Base-by-base conservation (phyloP, 192 early-diverging fungal species). In the Jimgerdemannia lactiflua region DNA sequence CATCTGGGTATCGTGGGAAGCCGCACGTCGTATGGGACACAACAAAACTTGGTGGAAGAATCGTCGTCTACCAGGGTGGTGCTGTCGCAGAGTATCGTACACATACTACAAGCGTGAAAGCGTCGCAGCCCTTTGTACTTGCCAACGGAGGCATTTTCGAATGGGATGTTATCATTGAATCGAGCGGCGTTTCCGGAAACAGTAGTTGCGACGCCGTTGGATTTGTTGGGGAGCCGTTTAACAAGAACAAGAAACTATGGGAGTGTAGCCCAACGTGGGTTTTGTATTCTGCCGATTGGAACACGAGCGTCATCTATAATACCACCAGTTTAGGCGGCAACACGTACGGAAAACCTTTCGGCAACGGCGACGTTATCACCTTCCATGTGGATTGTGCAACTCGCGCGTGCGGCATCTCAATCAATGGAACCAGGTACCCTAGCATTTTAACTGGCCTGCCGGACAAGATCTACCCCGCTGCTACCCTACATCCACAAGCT, bases 391-490 rank as follows among this genome's bases (percentile, higher is more conserved):
- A 76, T n/a, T 65, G 70, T 64, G 42, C 43, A 6, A n/a, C 40
- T 19, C 39, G 63, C 41, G 64, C 54, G 39, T 73, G 70, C 4
- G 39, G 39, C 3, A 71, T 76, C 18, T 72, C 75, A 11, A 65
- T 76, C 29, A 76, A 76, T 19, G 74, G 74, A 1, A 54, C 19
- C 9, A 67, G 40, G 40, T 67, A 71, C 64, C 69, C 67, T 59
- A 9, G 4, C 39, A 67, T 17, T 4, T 75, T 54, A 40, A 42
- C n/a, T 7, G 54, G 43, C n/a, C 43, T 75, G 42, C 74, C 74
- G 20, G 40, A 43, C 3, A 75, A 59, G 70, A 39, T 71, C 4
- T 75, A 75, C 54, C 74, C 74, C 2, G 39, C 65, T 3, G 74
- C 8, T 14, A 59, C 6, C 6, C 49, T 59, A 10, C 14, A 14